A percentile compares a stretch with the other conserved stretches of the same genome.
Evolutionary conservation across 1,284 basidiomycete species (phyloP).

Genomic region (Rhodotorula sp.): DNA sequence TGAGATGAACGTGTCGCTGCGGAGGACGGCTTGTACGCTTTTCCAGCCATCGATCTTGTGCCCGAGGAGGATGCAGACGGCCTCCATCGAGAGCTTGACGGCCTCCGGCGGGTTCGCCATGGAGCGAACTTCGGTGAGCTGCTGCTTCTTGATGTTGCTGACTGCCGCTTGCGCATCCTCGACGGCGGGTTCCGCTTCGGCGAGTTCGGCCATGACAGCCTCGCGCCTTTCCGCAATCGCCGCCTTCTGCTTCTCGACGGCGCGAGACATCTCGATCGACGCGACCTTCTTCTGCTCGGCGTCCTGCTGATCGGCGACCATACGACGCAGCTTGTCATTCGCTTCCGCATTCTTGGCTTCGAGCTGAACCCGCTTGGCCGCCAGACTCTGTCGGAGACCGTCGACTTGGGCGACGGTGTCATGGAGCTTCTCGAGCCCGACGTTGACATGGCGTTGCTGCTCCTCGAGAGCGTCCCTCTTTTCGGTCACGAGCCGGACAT

Average conservation of each 20-base stretch:
- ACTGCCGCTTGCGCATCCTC: slow-evolving; percentile 92
- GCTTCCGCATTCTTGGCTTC: slow-evolving; percentile 92
- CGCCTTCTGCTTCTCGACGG: slow-evolving; percentile 85
- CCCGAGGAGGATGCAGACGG: slow-evolving; percentile 95
- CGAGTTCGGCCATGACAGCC: slow-evolving; percentile 91
- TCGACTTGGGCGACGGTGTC: slow-evolving; percentile 96
- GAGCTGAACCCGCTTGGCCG: slow-evolving; percentile 88
- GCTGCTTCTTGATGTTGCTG: slow-evolving; percentile 94
- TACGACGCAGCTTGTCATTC: slow-evolving; percentile 94
- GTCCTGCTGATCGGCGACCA: slow-evolving; percentile 98
- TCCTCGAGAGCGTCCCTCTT: slow-evolving; percentile 99
- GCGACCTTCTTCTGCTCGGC: slow-evolving; percentile 97
- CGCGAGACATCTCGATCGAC: slow-evolving; percentile 92
- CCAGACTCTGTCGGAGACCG: slow-evolving; percentile 90
- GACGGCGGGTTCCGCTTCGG: slow-evolving; percentile 96
- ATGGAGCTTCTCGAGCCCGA: slow-evolving; percentile 94
- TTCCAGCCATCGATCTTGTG: slow-evolving; percentile 98
- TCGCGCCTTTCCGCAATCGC: slow-evolving; percentile 82
- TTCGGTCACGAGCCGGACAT: slow-evolving; percentile 92
- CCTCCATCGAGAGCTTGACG: slow-evolving; percentile 98
- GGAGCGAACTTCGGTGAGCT: slow-evolving; percentile 93
- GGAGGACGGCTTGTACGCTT: slow-evolving; percentile 92
- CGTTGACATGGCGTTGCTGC: slow-evolving; percentile 96
- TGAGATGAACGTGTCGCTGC: slow-evolving; percentile 95
- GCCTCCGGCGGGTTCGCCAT: slow-evolving; percentile 99